Evolutionary conservation across 768 basidiomycete genomes (phyloP).

Genomic region (Panus rudis): DNA sequence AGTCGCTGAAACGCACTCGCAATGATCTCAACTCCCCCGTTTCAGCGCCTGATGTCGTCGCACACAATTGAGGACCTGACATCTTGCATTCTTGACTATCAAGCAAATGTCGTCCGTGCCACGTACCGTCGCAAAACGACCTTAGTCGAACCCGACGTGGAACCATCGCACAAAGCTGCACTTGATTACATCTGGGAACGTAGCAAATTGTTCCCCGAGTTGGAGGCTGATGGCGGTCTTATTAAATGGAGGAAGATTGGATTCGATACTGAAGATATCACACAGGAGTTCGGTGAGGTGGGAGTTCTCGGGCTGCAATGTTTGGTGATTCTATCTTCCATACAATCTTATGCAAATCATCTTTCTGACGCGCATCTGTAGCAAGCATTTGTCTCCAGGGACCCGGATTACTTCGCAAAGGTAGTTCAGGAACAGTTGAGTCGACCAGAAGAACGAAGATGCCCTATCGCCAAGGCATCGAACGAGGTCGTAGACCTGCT

Average conservation of each 20-base stretch:
- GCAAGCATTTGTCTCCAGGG: conserved; percentile 63
- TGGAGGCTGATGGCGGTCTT: conserved; percentile 39
- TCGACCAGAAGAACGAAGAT: conserved; percentile 64
- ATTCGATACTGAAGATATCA: conserved; percentile 67
- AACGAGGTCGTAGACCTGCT: conserved; percentile 82
- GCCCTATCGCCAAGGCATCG: conserved; percentile 78
- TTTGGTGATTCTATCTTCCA: conserved; percentile 40
- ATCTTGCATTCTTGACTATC: conserved; percentile 82
- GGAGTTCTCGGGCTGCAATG: conserved; percentile 81
- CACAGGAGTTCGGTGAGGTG: conserved; percentile 69
- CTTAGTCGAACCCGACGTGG: conserved; percentile 60
- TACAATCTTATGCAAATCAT: not conserved
- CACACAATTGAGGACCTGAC: conserved; percentile 77
- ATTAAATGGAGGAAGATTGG: conserved; percentile 76
- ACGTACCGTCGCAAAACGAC: conserved; percentile 78
- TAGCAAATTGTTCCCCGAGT: conserved; percentile 49
- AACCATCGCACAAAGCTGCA: conserved; percentile 47
- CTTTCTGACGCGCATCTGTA: not conserved
- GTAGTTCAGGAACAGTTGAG: conserved; percentile 78
- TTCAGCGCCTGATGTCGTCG: conserved; percentile 74
- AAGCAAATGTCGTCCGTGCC: conserved; percentile 76
- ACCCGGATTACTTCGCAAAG: conserved; percentile 70
- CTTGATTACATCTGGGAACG: conserved; percentile 65
- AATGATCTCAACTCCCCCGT: not conserved
- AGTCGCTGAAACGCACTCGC: not conserved